Conservation (phyloP, 768 basidiomycete species). For the Lactarius deliciosus region DNA sequence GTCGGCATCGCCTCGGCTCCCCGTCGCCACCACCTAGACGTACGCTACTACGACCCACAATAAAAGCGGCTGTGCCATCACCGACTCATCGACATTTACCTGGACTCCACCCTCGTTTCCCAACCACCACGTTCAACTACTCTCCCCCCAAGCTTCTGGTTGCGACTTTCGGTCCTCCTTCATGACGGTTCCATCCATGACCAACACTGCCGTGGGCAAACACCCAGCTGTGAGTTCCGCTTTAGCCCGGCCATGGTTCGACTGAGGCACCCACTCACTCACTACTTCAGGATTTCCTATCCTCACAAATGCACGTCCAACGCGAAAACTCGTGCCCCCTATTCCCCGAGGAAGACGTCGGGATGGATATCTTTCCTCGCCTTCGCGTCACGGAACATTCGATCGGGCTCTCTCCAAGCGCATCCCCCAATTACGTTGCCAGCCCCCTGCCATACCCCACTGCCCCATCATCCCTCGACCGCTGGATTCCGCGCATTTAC, state of each 20-base stretch:
- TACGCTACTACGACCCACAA: not conserved
- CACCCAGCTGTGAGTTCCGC: conserved; percentile 9
- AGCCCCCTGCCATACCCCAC: conserved; percentile 1
- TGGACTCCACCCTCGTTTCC: not conserved
- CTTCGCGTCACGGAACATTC: not conserved
- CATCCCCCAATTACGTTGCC: conserved; percentile 14
- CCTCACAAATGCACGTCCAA: not conserved
- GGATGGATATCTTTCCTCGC: conserved; percentile 5
- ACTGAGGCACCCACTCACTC: not conserved
- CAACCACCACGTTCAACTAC: conserved; percentile 2
- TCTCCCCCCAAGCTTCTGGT: not conserved
- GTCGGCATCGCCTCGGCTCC: conserved; percentile 12
- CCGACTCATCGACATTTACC: not conserved
- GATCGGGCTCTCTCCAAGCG: conserved; percentile 15
- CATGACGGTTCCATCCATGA: not conserved
- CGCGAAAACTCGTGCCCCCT: not conserved
- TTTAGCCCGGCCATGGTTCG: too few species aligned
- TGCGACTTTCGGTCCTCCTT: conserved; percentile 2
- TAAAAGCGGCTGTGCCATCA: conserved; percentile 1
- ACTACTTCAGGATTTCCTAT: not conserved
- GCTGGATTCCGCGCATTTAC: conserved; percentile 12
- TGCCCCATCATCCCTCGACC: not conserved
- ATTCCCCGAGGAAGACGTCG: not conserved
- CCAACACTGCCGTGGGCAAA: not conserved
- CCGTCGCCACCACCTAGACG: not conserved